Conservation (phyloP, 257 asterid species). For the Fraxinus anomala region DNA sequence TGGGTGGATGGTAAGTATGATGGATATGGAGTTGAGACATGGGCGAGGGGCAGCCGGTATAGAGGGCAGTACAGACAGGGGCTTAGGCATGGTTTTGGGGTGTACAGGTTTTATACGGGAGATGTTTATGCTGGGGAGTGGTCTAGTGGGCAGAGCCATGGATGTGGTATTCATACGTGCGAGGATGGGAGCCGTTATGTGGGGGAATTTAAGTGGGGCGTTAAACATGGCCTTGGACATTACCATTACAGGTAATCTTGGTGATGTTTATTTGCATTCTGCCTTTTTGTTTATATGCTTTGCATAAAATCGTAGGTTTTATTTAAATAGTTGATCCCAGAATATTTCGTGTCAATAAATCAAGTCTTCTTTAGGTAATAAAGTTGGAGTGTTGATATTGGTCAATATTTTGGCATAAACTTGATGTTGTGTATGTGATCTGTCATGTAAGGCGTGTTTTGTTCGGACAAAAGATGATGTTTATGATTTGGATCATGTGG, state of each 20-base stretch:
- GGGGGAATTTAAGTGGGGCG: constrained; percentile 91
- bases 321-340: constrained; percentile 9
- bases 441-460: constrained; percentile 7
- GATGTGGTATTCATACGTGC: constrained; percentile 84
- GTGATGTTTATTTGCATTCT: constrained; percentile 18
- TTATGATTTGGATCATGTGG: neutral
- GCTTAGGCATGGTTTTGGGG: constrained; percentile 89
- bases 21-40: constrained; percentile 86
- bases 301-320: neutral
- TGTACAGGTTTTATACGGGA: constrained; percentile 85
- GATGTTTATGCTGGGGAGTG: constrained; percentile 97
- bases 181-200: constrained; percentile 88
- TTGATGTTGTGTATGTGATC: constrained; percentile 6
- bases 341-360: neutral
- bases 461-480: constrained; percentile 7
- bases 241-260: constrained; percentile 74
- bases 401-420: constrained; percentile 8
- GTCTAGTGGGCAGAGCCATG: constrained; percentile 94
- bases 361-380: neutral
- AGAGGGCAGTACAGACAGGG: constrained; percentile 90
- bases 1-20: constrained; percentile 94
- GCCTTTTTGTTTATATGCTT: neutral
- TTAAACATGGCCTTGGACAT: constrained; percentile 90
- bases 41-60: constrained; percentile 89
- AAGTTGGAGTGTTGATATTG: neutral